Evolutionary conservation across 306 rosid genomes (phyloP).

Genomic region (Vigna reflexopilosa): DNA sequence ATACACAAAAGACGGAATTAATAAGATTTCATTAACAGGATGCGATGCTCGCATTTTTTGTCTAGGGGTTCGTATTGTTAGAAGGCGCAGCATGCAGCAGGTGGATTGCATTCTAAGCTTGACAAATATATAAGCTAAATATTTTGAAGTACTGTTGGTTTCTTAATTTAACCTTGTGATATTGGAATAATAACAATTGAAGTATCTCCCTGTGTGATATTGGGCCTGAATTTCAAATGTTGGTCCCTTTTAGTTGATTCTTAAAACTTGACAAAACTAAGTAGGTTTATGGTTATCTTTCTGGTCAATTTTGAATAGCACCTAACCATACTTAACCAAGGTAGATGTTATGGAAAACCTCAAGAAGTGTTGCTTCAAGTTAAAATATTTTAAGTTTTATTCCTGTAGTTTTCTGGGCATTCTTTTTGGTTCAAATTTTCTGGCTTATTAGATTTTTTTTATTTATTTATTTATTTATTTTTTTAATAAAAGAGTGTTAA

Average conservation of each 20-base stretch:
- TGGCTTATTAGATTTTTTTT: background rate
- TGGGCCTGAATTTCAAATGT: background rate
- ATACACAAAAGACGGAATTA: slow-evolving; percentile 82
- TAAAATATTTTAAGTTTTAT: background rate
- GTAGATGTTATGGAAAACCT: slow-evolving; percentile 30
- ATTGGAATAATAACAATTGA: slow-evolving; percentile 13
- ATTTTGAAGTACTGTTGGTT: slow-evolving; percentile 29
- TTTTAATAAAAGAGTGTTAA: background rate
- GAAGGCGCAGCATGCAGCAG: slow-evolving; percentile 83
- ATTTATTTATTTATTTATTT: background rate
- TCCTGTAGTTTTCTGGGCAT: background rate
- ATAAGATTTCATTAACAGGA: slow-evolving; percentile 86
- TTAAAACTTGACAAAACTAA: background rate
- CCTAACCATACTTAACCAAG: background rate
- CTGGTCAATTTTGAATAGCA: slow-evolving; percentile 25
- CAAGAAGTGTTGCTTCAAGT: slow-evolving; percentile 7
- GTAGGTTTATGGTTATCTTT: background rate
- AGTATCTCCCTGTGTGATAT: slow-evolving; percentile 21
- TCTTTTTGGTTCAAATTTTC: slow-evolving; percentile 15
- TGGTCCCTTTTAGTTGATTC: slow-evolving; percentile 29
- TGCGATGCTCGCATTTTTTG: slow-evolving; percentile 92
- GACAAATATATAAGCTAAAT: slow-evolving; percentile 20
- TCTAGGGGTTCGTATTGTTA: slow-evolving; percentile 93
- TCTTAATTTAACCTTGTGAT: slow-evolving; percentile 30
- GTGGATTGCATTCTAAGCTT: slow-evolving; percentile 52